Base-by-base conservation (phyloP, 331 rosid genomes). In the Quercus phellos region DNA sequence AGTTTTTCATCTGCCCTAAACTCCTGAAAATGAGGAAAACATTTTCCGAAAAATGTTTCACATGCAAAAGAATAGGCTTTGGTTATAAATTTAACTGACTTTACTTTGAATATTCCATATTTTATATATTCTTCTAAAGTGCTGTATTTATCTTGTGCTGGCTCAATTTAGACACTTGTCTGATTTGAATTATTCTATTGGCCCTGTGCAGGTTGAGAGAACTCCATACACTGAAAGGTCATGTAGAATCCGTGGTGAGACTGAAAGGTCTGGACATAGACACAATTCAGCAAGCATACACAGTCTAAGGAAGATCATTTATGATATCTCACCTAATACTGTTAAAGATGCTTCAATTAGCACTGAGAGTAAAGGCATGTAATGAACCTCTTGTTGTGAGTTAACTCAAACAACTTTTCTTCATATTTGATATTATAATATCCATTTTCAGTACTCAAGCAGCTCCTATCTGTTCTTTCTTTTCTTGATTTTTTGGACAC, bases 231-330 rank as follows among this genome's bases (percentile, higher is more conserved):
- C 92, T 95, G 46, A 95, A 95, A 61, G 99, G 99, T 67, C 99
- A 95, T 43, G 98, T 95, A 30, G 99, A 95, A 82, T 93, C 97
- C 18, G 99, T 95, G 68, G 99, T 95, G 94, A 89, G 96, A 78
- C 84, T 89, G 93, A 95, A 93, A 89, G 97, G 97, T 14, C 97
- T 95, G 0, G 99, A 95, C 86, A 93, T 95, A 10, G 98, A 93
- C 85, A 95, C 99, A 50, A 95, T 95, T 77, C 99, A 95, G 87
- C 99, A 95, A 89, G 88, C 97, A 2, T 95, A 95, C 83, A 95
- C 99, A 11, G 98, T 95, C 63, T 95, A 84, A 87, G 82, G 21
- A 77, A 66, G 26, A 11, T 4, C 16, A 67, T 75, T 51, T 68
- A 61, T 55, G 46, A 38, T 51, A 16, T 63, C 64, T 50, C 70